Base-by-base conservation (phyloP, 192 early-diverging fungal species). In the Backusella macrospora region DNA sequence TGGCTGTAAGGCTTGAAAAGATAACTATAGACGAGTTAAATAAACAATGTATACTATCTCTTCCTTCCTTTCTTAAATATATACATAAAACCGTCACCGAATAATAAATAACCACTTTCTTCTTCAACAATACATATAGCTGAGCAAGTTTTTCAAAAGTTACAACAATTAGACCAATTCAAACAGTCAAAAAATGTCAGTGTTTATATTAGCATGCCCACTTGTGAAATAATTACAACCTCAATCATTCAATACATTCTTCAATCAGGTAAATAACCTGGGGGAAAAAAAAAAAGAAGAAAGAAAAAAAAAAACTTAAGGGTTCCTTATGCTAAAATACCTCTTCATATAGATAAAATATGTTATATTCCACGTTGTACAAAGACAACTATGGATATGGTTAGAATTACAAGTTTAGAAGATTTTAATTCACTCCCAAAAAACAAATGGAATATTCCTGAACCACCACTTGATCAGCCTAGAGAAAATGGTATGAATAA, bases 401-500 rank as follows among this genome's bases (percentile, higher is more conserved):
- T 92, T n/a, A 83, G 78, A 65, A 77, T 92, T 14, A 75, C 73
- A 13, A 89, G 87, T 4, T 80, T 78, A 74, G 80, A 89, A 12
- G 91, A 92, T 68, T 92, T 81, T 66, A 46, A 81, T 12, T 76
- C 85, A 21, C 71, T 92, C 15, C 89, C 90, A 12, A 74, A 82
- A 29, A 92, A 91, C 73, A 80, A 69, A n/a, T 92, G 89, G 90
- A 81, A 83, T 43, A 92, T 92, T 70, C 90, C 89, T 13, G 91
- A 92, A 64, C 91, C 91, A 29, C 76, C 48, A 14, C 62, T 75
- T 8, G 81, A 86, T 62, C 75, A 90, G 55, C 38, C 45, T 16
- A 64, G 85, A 42, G 86, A 89, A 65, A 86, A 86, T 64, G 91
- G 88, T 91, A 79, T 75, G 49, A 16, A 59, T 46, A 34, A n/a